Base-by-base conservation (phyloP, 805 yeast genomes). In the Metschnikowia arizonensis region DNA sequence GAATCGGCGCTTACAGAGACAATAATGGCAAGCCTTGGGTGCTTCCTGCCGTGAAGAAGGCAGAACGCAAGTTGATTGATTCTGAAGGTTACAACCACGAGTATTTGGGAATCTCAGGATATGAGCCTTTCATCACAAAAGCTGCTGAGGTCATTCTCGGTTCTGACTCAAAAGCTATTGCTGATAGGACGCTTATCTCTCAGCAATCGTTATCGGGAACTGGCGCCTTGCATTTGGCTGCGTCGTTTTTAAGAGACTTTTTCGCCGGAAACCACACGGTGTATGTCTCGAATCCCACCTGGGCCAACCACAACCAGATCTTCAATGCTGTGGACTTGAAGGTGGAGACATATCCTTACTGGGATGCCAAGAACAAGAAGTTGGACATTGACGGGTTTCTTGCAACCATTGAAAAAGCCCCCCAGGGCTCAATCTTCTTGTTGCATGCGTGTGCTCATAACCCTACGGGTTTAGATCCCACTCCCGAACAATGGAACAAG, bases 401-500 rank as follows among this genome's bases (percentile, higher is more conserved):
- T 30, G 53, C 57, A 10, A 69, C 88, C 35, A 82, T 91, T 52
- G 71, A 77, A 38, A 46, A 63, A 17, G 95, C 97, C 10, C 83
- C 84, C 44, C 62, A 64, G 6, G 95, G 95, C 40, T 88, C 96
- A 12, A 61, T 88, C 36, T 82, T 91, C 56, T 66, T 91, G 47
- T 74, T 91, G 49, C 99, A 91, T 63, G 89, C 98, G 3, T 90
- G 97, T 66, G 98, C 98, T 28, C 99, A 91, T 69, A 91, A 91
- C 66, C 98, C 99, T 48, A 91, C 98, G 18, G 99, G 98, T 33
- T 80, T 91, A 56, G 99, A 91, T 65, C 98, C 98, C 46, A 80
- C 85, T 2, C 71, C 73, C 47, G 85, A 77, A 42, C 85, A 91
- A 69, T 91, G 99, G 99, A 64, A 64, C 37, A 56, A 73, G 58